phyloP scores from a whole-genome alignment of 169 alveolate species.

The Cryptosporidium parvum region DNA sequence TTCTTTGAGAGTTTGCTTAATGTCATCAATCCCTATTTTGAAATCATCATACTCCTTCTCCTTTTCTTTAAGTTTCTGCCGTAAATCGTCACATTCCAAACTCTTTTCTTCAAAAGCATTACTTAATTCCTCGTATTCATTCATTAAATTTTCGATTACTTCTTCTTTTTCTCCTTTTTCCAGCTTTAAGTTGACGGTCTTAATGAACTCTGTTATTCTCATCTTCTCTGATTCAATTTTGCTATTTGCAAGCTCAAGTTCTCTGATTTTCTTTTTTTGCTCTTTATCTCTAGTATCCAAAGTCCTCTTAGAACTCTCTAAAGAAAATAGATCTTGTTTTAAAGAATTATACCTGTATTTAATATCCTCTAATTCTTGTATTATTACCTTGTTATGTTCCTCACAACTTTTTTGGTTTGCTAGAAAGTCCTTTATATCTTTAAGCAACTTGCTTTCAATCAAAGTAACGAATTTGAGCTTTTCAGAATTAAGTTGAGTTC shows the following conservation, averaged over 20 bases:
- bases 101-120: conserved; percentile 73
- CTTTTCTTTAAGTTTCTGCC: conserved; percentile 18
- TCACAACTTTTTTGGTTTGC: conserved; percentile 24
- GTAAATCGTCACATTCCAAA: conserved; percentile 43
- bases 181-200: neutral
- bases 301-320: conserved; percentile 3
- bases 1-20: conserved; percentile 21
- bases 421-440: conserved; percentile 13
- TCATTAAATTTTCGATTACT: conserved; percentile 19
- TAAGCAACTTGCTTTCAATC: conserved; percentile 28
- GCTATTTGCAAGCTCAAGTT: conserved; percentile 9
- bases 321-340: neutral
- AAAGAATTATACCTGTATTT: conserved; percentile 23
- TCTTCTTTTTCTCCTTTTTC: conserved; percentile 16
- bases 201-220: conserved; percentile 13
- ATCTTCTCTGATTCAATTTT: neutral
- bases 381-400: neutral
- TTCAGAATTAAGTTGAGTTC: conserved; percentile 14
- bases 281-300: conserved; percentile 44
- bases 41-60: conserved; percentile 22
- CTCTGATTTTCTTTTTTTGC: conserved; percentile 11
- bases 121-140: conserved; percentile 71
- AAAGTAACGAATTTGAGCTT: neutral
- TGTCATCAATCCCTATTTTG: conserved; percentile 24
- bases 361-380: conserved; percentile 3